Conservation (phyloP, 306 rosid species). For the Begonia loranthoides region DNA sequence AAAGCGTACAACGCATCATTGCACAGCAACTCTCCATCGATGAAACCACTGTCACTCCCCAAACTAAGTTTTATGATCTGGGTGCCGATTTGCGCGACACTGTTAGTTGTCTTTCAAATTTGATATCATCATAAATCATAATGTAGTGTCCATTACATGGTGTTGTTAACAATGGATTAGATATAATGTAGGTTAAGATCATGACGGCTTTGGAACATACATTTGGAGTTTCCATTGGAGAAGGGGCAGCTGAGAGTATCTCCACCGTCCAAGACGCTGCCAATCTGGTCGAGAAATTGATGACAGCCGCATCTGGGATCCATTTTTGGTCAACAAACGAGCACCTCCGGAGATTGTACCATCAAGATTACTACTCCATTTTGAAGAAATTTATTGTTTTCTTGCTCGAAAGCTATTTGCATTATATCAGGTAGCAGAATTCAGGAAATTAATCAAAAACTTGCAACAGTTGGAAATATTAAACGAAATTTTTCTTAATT, state of each 20-base stretch:
- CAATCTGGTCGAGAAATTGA: conserved; percentile 49
- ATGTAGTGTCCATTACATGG: neutral
- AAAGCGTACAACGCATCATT: conserved; percentile 38
- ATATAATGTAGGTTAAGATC: conserved; percentile 37
- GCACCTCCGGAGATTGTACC: too few species aligned
- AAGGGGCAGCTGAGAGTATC: conserved; percentile 56
- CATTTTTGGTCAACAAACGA: neutral
- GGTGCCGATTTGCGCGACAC: conserved; percentile 68
- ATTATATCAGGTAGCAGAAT: neutral
- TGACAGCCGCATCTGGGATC: conserved; percentile 11
- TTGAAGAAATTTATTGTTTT: neutral
- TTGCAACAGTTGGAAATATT: too few species aligned
- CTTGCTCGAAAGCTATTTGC: neutral
- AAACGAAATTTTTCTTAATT: too few species aligned
- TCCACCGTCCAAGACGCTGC: conserved; percentile 63
- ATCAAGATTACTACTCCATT: too few species aligned
- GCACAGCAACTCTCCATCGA: conserved; percentile 58
- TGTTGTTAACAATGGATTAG: neutral
- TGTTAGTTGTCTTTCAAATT: conserved; percentile 13
- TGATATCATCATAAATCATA: neutral
- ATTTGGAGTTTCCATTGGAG: conserved; percentile 50
- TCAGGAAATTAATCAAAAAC: neutral
- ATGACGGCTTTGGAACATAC: conserved; percentile 63
- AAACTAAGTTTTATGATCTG: conserved; percentile 50
- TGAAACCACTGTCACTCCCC: conserved; percentile 31